phyloP scores from a whole-genome alignment of 257 asterid species.

The Prunella vulgaris region DNA sequence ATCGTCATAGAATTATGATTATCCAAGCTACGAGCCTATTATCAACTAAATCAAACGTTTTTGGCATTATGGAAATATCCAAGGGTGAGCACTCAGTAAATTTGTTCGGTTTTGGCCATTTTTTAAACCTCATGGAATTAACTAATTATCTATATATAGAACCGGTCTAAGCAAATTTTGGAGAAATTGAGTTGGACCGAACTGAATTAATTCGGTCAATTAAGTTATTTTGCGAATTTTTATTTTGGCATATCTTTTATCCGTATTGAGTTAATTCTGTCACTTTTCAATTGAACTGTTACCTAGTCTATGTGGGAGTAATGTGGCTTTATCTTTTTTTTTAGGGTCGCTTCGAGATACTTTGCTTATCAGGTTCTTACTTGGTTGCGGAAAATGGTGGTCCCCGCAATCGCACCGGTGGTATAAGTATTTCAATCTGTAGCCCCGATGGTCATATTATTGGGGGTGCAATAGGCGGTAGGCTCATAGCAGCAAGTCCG shows the following conservation, averaged over 20 bases:
- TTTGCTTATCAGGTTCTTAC: conserved; percentile 71
- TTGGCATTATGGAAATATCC: not conserved
- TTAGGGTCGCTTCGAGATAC: conserved; percentile 71
- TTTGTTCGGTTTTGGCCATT: not conserved
- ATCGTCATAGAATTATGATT: not conserved
- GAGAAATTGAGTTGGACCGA: too few relatives aligned
- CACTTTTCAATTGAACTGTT: not conserved
- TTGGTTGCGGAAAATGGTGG: conserved; percentile 62
- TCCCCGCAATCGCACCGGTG: conserved; percentile 65
- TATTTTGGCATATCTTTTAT: too few relatives aligned
- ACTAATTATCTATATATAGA: too few relatives aligned
- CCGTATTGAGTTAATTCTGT: too few relatives aligned
- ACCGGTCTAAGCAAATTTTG: too few relatives aligned
- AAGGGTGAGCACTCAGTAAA: too few relatives aligned
- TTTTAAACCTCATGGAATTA: not conserved
- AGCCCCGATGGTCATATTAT: conserved; percentile 64
- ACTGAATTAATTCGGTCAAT: too few relatives aligned
- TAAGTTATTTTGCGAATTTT: too few relatives aligned
- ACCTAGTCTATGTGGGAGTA: not conserved
- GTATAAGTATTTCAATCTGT: conserved; percentile 64
- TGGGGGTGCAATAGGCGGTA: conserved; percentile 79
- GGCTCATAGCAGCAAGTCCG: conserved; percentile 55
- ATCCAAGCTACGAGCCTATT: too few relatives aligned
- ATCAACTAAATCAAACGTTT: not conserved
- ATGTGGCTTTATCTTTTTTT: conserved; percentile 16